These are phyloP conservation scores for Leptodermis oblonga DNA, from an alignment of 257 asterid genomes.

Conservation along the genomic window DNA sequence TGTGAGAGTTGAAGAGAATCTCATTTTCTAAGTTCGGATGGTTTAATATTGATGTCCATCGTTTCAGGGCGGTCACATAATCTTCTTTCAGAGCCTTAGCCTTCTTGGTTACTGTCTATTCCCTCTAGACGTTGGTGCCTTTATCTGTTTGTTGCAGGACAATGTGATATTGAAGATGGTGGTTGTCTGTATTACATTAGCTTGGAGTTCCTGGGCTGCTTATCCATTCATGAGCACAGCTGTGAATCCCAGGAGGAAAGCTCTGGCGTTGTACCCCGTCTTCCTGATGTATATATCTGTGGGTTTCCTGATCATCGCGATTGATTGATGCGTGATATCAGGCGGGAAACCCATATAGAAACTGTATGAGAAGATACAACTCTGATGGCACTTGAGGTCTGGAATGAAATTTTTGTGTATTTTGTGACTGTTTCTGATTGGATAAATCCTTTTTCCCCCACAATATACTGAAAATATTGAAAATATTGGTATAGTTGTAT, in stretches of 20 bases:
- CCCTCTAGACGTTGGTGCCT: constrained; percentile 80
- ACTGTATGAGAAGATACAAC: constrained; percentile 1
- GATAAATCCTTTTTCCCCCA: neutral
- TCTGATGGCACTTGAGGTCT: constrained; percentile 11
- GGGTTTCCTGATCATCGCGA: constrained; percentile 90
- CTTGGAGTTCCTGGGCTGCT: constrained; percentile 99
- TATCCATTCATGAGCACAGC: constrained; percentile 97
- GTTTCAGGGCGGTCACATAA: constrained; percentile 87
- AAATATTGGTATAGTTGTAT: constrained; percentile 13
- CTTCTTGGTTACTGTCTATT: constrained; percentile 92
- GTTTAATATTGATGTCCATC: constrained; percentile 1
- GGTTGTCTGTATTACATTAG: constrained; percentile 70
- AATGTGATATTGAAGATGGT: constrained; percentile 67
- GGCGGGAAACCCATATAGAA: constrained; percentile 1
- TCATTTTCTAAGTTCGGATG: neutral
- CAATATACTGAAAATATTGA: neutral
- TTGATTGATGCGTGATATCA: constrained; percentile 41
- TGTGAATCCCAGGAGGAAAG: constrained; percentile 80
- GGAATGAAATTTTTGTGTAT: constrained; percentile 14
- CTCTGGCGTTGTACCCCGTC: constrained; percentile 92
- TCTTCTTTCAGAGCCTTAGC: constrained; percentile 95
- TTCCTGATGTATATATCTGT: constrained; percentile 90
- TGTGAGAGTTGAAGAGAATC: neutral
- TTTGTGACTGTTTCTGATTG: constrained; percentile 1
- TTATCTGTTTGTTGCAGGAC: constrained; percentile 78